Base-by-base conservation (phyloP, 2,329 filamentous ascomycete species). In the Teratosphaeria gauchensis region DNA sequence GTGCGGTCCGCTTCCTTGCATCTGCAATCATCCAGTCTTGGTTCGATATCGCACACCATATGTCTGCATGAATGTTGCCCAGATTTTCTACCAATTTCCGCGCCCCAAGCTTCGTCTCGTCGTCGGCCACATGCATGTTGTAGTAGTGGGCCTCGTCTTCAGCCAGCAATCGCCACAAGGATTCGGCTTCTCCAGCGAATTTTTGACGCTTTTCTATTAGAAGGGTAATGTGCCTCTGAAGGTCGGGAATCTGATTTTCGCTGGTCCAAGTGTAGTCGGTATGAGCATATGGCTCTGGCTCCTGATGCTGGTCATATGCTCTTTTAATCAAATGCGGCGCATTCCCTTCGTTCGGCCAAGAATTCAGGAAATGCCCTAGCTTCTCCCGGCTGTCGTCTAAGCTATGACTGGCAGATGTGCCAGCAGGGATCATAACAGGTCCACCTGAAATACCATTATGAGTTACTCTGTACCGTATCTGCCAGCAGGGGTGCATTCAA, bases 1-100 rank as follows among this genome's bases (percentile, higher is more conserved):
- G 63, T 5, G 62, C 56, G n/a, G 58, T 61, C 46, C 60, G 61
- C 55, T 63, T 63, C 30, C 61, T 58, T n/a, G 63, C 59, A 55
- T 66, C 63, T 28, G 61, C 59, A 46, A 66, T 65, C 56, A 64
- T 64, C 63, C 64, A 65, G 51, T 65, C 63, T 9, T 61, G 54
- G 8, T 54, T 42, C 14, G 57, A 59, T 16, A 62, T 61, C 12
- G 59, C 55, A 3, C 51, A 12, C 62, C 64, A 66, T 7, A 62
- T 42, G 12, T 63, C 59, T 30, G 31, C 51, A 48, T 65, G 64
- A 2, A 64, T 51, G 16, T 57, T 56, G 32, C 61, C 59, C 38
- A 66, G 53, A 19, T 57, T 32, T 54, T 64, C 57, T 30, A 63
- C 16, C 42, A 51, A 11, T 33, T 53, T 24, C 11, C 54, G 16